Evolutionary conservation across 2,329 filamentous ascomycete genomes (phyloP).

Genomic region (Fusarium sp.): DNA sequence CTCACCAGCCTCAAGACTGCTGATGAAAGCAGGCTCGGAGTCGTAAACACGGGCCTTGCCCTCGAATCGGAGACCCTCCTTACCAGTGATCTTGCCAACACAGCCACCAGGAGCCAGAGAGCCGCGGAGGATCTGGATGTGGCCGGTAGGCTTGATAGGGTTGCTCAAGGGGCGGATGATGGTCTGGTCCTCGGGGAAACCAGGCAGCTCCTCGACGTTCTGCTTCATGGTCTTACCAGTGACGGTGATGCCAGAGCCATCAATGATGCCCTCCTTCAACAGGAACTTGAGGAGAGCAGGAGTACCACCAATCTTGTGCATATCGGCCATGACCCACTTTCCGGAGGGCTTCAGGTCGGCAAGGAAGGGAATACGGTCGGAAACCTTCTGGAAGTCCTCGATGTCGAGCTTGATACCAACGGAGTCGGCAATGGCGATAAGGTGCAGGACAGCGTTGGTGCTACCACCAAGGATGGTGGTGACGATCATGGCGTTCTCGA

Average conservation of each 20-base stretch:
- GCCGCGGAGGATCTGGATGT: conserved; percentile 88
- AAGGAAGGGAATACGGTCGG: conserved; percentile 81
- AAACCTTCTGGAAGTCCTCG: conserved; percentile 87
- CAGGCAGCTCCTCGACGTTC: conserved; percentile 82
- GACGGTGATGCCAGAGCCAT: conserved; percentile 83
- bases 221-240: conserved; percentile 91
- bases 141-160: conserved; percentile 88
- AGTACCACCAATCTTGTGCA: conserved; percentile 88
- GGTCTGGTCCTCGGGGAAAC: conserved; percentile 79
- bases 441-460: conserved; percentile 86
- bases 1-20: conserved; percentile 78
- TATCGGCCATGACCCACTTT: conserved; percentile 86
- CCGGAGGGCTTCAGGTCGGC: conserved; percentile 88
- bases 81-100: conserved; percentile 94
- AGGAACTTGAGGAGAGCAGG: conserved; percentile 90
- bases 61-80: conserved; percentile 86
- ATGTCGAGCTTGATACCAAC: conserved; percentile 85
- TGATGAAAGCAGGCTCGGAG: conserved; percentile 84
- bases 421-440: conserved; percentile 85
- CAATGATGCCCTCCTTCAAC: conserved; percentile 82
- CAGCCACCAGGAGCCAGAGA: conserved; percentile 87
- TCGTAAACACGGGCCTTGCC: conserved; percentile 87
- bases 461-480: conserved; percentile 86
- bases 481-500: conserved; percentile 87
- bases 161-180: conserved; percentile 85